Evolutionary conservation across 441 rosid genomes (phyloP).

Genomic region (Pelargonium cotyledonis): DNA sequence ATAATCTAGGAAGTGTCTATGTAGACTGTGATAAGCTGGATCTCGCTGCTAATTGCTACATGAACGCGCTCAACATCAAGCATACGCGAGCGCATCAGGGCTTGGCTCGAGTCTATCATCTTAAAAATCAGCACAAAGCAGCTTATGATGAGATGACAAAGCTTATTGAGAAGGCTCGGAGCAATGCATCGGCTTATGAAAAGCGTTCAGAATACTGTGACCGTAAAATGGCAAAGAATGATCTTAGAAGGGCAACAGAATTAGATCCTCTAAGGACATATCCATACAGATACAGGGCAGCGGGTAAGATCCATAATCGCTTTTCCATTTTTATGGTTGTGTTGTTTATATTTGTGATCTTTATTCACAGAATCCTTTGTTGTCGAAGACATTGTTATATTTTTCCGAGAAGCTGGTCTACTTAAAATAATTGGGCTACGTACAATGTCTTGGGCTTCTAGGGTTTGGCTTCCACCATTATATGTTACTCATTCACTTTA

Average conservation of each 20-base stretch:
- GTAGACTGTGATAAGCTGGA: slow-evolving; percentile 88
- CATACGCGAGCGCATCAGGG: slow-evolving; percentile 98
- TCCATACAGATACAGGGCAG: slow-evolving; percentile 96
- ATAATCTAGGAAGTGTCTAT: slow-evolving; percentile 78
- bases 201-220: slow-evolving; percentile 95
- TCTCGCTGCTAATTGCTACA: slow-evolving; percentile 84
- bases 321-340: neutral
- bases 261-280: slow-evolving; percentile 90
- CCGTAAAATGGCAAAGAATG: slow-evolving; percentile 85
- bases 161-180: slow-evolving; percentile 82
- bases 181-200: slow-evolving; percentile 88
- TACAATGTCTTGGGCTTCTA: too few relatives aligned
- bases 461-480: too few relatives aligned
- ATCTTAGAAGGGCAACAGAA: slow-evolving; percentile 68
- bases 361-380: too few relatives aligned
- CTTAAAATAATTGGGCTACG: too few relatives aligned
- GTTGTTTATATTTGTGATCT: neutral
- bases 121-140: slow-evolving; percentile 67
- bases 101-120: slow-evolving; percentile 81
- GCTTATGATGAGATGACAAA: slow-evolving; percentile 97
- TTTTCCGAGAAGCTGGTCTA: too few relatives aligned
- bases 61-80: slow-evolving; percentile 78
- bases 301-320: slow-evolving; percentile 41
- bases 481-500: too few relatives aligned
- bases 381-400: too few relatives aligned